phyloP scores from a whole-genome alignment of 306 rosid species.

The Casuarina cunninghamiana region DNA sequence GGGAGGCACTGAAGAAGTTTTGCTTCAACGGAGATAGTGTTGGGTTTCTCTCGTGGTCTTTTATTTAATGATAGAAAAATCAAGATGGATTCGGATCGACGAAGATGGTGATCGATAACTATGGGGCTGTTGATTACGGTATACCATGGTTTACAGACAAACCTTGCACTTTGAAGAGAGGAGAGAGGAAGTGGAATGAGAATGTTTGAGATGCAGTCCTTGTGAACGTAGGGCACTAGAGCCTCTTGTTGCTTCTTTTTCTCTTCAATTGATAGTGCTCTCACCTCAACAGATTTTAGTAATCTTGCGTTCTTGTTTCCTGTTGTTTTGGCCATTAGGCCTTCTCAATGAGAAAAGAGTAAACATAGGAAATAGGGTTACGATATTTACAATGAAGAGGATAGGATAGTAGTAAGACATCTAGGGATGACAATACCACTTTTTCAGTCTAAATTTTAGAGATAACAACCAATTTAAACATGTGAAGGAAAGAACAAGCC shows the following conservation, averaged over 20 bases:
- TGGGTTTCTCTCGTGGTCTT: slow-evolving; percentile 12
- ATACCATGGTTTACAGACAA: slow-evolving; percentile 55
- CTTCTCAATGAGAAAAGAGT: neutral
- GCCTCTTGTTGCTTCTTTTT: slow-evolving; percentile 33
- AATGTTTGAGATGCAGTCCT: slow-evolving; percentile 46
- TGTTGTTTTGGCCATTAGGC: slow-evolving; percentile 20
- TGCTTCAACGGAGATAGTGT: slow-evolving; percentile 39
- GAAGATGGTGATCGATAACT: slow-evolving; percentile 39
- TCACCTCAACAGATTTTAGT: slow-evolving; percentile 32
- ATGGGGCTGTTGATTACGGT: slow-evolving; percentile 28
- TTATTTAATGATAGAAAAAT: slow-evolving; percentile 30
- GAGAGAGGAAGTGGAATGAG: slow-evolving; percentile 48
- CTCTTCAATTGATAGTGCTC: slow-evolving; percentile 33
- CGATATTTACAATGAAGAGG: neutral
- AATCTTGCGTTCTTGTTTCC: slow-evolving; percentile 29
- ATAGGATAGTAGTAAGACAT: neutral
- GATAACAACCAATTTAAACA: neutral
- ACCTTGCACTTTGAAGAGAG: slow-evolving; percentile 43
- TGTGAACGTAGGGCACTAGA: slow-evolving; percentile 37
- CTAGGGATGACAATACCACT: neutral
- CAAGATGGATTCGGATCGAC: slow-evolving; percentile 46
- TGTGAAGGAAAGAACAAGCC: neutral
- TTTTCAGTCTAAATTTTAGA: neutral
- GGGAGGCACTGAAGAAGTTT: slow-evolving; percentile 27
- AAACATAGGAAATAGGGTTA: neutral